phyloP scores from a whole-genome alignment of 768 basidiomycete species.

The Mycena rebaudengoi region DNA sequence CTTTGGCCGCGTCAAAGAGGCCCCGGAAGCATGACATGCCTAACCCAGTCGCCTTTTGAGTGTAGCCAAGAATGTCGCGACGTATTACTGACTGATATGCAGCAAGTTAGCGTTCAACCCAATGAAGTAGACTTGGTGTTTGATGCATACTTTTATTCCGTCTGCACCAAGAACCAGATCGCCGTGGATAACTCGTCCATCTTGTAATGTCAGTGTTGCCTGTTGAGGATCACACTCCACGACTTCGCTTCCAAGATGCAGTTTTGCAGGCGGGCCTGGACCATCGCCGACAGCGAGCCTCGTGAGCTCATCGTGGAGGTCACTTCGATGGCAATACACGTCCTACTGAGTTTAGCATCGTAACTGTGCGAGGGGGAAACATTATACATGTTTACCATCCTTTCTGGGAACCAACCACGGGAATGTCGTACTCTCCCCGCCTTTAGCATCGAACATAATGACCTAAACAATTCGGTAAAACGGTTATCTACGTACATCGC shows the following conservation, averaged over 20 bases:
- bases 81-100: constrained; percentile 15
- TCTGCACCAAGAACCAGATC: constrained; percentile 49
- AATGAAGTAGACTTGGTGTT: too few relatives aligned
- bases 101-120: too few relatives aligned
- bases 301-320: constrained; percentile 14
- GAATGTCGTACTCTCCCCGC: not conserved
- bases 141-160: constrained; percentile 31
- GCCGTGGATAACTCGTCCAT: constrained; percentile 41
- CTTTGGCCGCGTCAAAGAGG: constrained; percentile 10
- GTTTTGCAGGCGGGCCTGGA: not conserved
- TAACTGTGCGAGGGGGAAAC: not conserved
- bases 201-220: constrained; percentile 42
- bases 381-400: not conserved
- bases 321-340: constrained; percentile 4
- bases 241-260: constrained; percentile 10
- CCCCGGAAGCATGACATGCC: constrained; percentile 18
- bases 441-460: not conserved
- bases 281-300: constrained; percentile 16
- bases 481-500: too few relatives aligned
- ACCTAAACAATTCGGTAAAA: too few relatives aligned
- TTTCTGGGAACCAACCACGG: not conserved
- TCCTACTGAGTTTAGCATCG: not conserved
- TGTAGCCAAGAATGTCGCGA: not conserved
- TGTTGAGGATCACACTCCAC: constrained; percentile 30
- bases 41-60: not conserved